Evolutionary conservation across 2,329 filamentous ascomycete species (phyloP).

Genomic region (Sporothrix humicola): DNA sequence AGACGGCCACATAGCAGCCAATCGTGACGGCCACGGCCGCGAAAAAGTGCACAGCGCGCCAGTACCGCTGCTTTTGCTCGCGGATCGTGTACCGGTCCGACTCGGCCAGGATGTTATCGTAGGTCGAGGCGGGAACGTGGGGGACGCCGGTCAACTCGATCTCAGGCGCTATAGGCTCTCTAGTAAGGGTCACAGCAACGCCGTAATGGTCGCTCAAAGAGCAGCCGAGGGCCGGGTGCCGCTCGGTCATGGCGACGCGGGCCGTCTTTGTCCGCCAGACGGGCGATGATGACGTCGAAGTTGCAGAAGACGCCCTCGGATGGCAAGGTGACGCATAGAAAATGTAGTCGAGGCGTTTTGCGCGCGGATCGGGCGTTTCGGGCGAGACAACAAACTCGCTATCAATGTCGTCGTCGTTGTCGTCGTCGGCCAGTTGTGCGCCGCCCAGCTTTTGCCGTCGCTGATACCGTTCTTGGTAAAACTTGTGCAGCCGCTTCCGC

Average conservation of each 20-base stretch:
- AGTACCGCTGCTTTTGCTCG: slow-evolving; percentile 72
- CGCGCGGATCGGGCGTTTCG: slow-evolving; percentile 70
- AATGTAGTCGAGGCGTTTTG: slow-evolving; percentile 93
- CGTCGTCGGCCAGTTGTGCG: background rate
- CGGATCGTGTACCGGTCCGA: slow-evolving; percentile 71
- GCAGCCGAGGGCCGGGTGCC: slow-evolving; percentile 80
- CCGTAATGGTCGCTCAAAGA: slow-evolving; percentile 96
- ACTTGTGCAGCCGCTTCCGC: slow-evolving; percentile 34
- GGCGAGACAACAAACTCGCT: slow-evolving; percentile 50
- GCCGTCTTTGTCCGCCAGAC: slow-evolving; percentile 73
- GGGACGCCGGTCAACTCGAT: background rate
- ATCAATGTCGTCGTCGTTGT: background rate
- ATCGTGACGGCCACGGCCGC: slow-evolving; percentile 69
- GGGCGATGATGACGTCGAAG: slow-evolving; percentile 48
- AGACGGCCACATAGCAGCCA: slow-evolving; percentile 79
- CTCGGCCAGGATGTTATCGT: slow-evolving; percentile 73
- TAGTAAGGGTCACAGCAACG: slow-evolving; percentile 75
- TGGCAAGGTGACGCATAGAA: slow-evolving; percentile 55
- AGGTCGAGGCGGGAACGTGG: slow-evolving; percentile 40
- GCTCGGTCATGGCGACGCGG: slow-evolving; percentile 78
- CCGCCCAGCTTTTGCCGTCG: background rate
- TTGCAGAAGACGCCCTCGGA: slow-evolving; percentile 53
- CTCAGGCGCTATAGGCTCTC: background rate
- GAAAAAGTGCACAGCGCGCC: slow-evolving; percentile 76
- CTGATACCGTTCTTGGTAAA: slow-evolving; percentile 16